These are phyloP conservation scores for Cryptosporidium tyzzeri DNA, from an alignment of 169 alveolate species.

Conservation along the genomic window DNA sequence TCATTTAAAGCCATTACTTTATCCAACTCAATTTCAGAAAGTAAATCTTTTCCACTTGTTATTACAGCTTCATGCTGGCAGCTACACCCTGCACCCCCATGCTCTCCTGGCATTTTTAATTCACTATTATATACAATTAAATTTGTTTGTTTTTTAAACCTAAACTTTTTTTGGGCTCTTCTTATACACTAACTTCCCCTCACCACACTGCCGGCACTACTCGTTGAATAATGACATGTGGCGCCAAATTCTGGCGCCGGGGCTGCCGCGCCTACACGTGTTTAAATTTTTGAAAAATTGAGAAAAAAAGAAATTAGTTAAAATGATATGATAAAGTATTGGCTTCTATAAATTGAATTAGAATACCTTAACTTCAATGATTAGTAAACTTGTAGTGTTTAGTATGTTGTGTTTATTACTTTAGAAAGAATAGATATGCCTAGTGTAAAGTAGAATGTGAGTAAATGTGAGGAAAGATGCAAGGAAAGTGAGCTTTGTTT, in stretches of 20 bases:
- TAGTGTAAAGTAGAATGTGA: background rate
- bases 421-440: background rate
- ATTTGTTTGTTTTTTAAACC: background rate
- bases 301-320: background rate
- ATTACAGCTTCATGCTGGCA: conserved; percentile 82
- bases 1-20: conserved; percentile 83
- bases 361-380: background rate
- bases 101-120: conserved; percentile 82
- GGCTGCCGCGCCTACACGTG: background rate
- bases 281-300: background rate
- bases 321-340: background rate
- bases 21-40: conserved; percentile 80
- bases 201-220: background rate
- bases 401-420: background rate
- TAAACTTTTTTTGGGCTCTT: background rate
- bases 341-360: background rate
- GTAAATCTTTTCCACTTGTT: conserved; percentile 81
- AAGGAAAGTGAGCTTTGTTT: background rate
- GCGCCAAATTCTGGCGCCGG: background rate
- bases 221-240: background rate
- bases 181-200: background rate
- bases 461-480: background rate
- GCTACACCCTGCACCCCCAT: conserved; percentile 83
- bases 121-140: background rate
- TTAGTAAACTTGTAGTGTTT: too few species aligned